Evolutionary conservation across 2,329 filamentous ascomycete genomes (phyloP), one percentile per base, ranked within the genome.

Genomic region (Nothophoma quercina): DNA sequence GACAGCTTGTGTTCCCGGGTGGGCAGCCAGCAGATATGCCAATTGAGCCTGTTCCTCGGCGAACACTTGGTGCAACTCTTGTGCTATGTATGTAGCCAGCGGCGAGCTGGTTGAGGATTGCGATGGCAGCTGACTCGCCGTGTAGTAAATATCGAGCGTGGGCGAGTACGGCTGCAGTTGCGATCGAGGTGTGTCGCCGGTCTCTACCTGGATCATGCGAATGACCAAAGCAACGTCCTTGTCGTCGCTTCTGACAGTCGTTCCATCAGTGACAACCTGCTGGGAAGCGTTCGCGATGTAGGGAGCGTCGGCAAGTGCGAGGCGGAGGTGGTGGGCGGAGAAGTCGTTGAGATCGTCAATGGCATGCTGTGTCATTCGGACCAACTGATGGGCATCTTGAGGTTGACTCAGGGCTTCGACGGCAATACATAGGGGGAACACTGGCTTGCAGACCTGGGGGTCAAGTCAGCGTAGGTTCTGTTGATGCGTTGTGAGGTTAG

Each of bases 341-440:
- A 96, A 93, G 64, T 93, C 90, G 67, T 93, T 93, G 54, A 92
- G 83, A 64, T 91, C 89, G 74, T 97, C 92, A 49, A 98, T 84
- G 9, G 89, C 87, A 74, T 91, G 87, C 69, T 98, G 92, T 0
- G 91, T 92, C n/a, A 88, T 83, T 51, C 87, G 88, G 40, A 96
- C 77, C 10, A 97, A 82, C 65, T 87, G 83, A 67, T 89, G 84
- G 2, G 87, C 86, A 66, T 96, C 90, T 33, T 84, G 77, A 1
- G 84, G 79, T 41, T 85, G 82, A 23, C 96, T 76, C 28, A 87
- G 83, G 22, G 90, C 86, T 63, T 91, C 85, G 58, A 98, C 81
- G 22, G 87, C 85, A 60, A 98, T 90, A 56, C 88, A 87, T 16
- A 98, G 81, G 7, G 95, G 93, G 62, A 97, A 96, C 15, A 93